Evolutionary conservation across 2,329 filamentous ascomycete genomes (phyloP).

Genomic region (Exophiala viscosa): DNA sequence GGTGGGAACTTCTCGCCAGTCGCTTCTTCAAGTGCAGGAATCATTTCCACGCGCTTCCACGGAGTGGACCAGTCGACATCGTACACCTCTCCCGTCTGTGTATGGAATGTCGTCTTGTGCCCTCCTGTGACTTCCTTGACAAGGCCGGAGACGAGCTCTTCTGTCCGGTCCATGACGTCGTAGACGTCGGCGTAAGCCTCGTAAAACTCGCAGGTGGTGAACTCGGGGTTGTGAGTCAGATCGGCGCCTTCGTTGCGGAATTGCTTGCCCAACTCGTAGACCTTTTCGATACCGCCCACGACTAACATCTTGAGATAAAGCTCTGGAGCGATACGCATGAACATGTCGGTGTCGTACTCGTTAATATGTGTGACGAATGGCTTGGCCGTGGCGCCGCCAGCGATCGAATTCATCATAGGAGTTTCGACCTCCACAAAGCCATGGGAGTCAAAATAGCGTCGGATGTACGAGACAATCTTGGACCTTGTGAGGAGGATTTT

Average conservation of each 20-base stretch:
- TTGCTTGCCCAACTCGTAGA: conserved; percentile 92
- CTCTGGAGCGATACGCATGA: conserved; percentile 91
- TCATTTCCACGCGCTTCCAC: conserved; percentile 95
- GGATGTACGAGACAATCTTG: conserved; percentile 85
- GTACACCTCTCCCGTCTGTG: conserved; percentile 78
- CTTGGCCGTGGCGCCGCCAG: conserved; percentile 90
- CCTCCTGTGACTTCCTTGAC: conserved; percentile 84
- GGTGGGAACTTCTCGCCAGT: conserved; percentile 92
- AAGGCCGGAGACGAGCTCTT: conserved; percentile 83
- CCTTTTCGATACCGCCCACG: conserved; percentile 87
- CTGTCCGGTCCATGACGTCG: conserved; percentile 85
- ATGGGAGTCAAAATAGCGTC: conserved; percentile 78
- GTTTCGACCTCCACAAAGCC: conserved; percentile 95
- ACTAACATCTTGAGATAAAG: conserved; percentile 95
- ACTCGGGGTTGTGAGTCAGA: conserved; percentile 95
- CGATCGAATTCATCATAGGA: conserved; percentile 94
- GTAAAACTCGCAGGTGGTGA: conserved; percentile 97
- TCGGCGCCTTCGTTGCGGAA: conserved; percentile 94
- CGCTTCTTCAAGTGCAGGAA: conserved; percentile 82
- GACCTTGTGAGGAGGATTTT: conserved; percentile 80
- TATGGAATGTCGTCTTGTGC: conserved; percentile 82
- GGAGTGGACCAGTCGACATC: conserved; percentile 94
- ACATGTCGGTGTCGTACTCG: conserved; percentile 90
- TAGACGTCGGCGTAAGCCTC: conserved; percentile 88
- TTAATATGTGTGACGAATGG: conserved; percentile 97